Percentiles rank a stretch among this genome's conserved stretches.
phyloP scores from a whole-genome alignment of 371 early-diverging fungal species.

The Mortierella polycephala region DNA sequence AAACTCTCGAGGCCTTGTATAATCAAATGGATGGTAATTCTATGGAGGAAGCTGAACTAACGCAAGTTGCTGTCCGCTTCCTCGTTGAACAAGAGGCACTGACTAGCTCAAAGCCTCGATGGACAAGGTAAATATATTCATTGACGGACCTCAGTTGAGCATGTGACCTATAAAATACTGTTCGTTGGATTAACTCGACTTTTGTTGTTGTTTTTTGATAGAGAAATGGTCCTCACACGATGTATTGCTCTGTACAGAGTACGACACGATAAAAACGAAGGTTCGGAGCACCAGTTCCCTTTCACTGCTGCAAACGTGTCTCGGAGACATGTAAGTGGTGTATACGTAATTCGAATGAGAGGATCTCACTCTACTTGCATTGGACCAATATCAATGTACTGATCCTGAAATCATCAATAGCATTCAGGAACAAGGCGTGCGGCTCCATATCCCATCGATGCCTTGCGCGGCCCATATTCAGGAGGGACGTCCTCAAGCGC shows the following conservation, averaged over 20 bases:
- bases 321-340: constrained; percentile 5
- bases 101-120: constrained; percentile 11
- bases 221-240: constrained; percentile 29
- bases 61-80: constrained; percentile 26
- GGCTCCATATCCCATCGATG: neutral
- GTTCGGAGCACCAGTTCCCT: neutral
- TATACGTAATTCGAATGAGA: neutral
- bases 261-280: neutral
- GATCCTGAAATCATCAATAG: neutral
- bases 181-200: neutral
- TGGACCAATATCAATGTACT: neutral
- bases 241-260: constrained; percentile 34
- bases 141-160: neutral
- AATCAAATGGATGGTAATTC: constrained; percentile 19
- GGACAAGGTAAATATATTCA: constrained; percentile 30
- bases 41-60: constrained; percentile 22
- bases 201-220: constrained; percentile 3
- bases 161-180: neutral
- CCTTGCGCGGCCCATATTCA: neutral
- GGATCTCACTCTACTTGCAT: neutral
- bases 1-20: constrained; percentile 21
- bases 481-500: constrained; percentile 2
- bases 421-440: neutral
- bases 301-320: neutral
- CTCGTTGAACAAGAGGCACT: constrained; percentile 11